These are phyloP conservation scores for Solanum corneliomulleri DNA, from an alignment of 257 asterid genomes.

Conservation along the genomic window DNA sequence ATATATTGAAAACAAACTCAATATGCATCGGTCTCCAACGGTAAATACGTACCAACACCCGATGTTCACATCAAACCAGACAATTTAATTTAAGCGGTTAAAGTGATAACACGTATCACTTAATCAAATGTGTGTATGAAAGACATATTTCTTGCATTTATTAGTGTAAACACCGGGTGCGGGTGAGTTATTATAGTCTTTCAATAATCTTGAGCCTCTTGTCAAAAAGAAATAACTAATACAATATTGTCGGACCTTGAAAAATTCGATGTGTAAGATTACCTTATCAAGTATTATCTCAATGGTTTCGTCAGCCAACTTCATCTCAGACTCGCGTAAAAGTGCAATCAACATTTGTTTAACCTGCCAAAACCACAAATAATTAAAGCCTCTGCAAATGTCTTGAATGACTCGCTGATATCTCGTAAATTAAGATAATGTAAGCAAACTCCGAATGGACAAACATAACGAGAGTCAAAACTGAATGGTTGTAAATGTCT, in stretches of 20 bases:
- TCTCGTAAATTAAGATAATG: neutral
- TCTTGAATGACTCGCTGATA: neutral
- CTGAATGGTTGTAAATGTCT: neutral
- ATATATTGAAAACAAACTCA: neutral
- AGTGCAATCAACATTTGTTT: conserved; percentile 97
- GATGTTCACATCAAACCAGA: neutral
- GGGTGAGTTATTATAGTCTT: neutral
- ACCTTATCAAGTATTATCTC: conserved; percentile 90
- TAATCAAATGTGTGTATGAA: neutral
- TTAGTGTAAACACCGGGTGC: neutral
- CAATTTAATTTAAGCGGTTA: neutral
- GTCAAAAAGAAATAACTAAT: neutral
- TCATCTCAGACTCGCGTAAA: conserved; percentile 84
- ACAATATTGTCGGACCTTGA: neutral
- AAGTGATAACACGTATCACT: neutral
- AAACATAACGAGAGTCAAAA: neutral
- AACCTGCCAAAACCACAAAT: conserved; percentile 53
- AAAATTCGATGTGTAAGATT: neutral
- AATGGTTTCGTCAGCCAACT: conserved; percentile 88
- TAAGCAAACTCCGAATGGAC: neutral
- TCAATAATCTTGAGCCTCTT: neutral
- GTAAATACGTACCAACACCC: neutral
- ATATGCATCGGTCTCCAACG: neutral
- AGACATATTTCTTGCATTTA: neutral
- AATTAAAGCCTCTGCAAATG: neutral